Percentiles rank a stretch among this genome's conserved stretches.
These are phyloP conservation scores for Tetragonia tetragonoides DNA, from an alignment of 148 eudicot species.

Conservation along the genomic window DNA sequence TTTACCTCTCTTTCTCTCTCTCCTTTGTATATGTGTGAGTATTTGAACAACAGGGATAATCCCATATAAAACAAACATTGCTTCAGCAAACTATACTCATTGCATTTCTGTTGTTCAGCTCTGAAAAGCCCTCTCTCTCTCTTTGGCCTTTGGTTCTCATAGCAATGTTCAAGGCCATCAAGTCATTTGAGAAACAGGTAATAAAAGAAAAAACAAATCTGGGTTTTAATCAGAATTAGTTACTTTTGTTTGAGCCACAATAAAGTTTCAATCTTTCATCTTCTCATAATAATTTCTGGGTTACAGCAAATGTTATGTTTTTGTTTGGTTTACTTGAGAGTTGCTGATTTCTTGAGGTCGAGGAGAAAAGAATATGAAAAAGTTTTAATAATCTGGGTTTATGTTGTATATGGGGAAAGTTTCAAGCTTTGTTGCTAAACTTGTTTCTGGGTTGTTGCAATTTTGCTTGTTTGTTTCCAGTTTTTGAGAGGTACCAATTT, in stretches of 20 bases:
- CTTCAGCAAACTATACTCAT: constrained; percentile 14
- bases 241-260: not conserved
- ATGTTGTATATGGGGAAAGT: not conserved
- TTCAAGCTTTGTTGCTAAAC: not conserved
- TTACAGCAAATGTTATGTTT: not conserved
- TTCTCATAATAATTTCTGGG: not conserved
- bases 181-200: constrained; percentile 19
- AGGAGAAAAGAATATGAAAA: too few species aligned
- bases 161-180: constrained; percentile 35
- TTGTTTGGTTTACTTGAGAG: not conserved
- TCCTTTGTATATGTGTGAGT: not conserved
- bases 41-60: not conserved
- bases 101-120: not conserved
- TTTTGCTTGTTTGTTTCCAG: not conserved
- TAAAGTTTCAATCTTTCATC: constrained; percentile 16
- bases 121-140: not conserved
- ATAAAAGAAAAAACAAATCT: not conserved
- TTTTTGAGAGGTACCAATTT: too few species aligned
- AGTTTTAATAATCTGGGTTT: not conserved
- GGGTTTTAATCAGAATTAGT: not conserved
- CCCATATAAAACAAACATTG: constrained; percentile 31
- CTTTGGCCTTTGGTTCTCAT: constrained; percentile 12
- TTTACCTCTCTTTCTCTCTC: not conserved
- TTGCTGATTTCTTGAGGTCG: too few species aligned
- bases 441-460: not conserved